Percentiles rank a stretch among this genome's conserved stretches.
Conservation (phyloP, 805 yeast species). For the Yarrowia sp. region DNA sequence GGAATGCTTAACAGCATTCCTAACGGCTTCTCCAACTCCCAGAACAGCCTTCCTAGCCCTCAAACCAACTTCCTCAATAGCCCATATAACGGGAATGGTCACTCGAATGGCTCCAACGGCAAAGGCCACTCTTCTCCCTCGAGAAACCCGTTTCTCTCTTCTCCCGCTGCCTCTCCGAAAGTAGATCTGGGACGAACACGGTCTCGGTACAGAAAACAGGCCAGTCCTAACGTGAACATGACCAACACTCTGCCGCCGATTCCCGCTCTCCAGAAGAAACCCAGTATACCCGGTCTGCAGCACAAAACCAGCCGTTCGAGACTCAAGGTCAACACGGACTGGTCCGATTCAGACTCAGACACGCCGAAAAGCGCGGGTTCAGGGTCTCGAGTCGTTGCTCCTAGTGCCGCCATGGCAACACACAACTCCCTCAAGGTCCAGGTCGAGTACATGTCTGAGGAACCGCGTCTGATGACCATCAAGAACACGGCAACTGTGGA, state of each 20-base stretch:
- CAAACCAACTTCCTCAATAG: neutral
- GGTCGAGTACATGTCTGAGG: slow-evolving; percentile 29
- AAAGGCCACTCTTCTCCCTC: neutral
- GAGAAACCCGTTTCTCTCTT: slow-evolving; percentile 11
- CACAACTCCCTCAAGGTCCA: slow-evolving; percentile 13
- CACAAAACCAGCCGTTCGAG: slow-evolving; percentile 7
- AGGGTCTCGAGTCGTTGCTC: slow-evolving; percentile 8
- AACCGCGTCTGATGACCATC: slow-evolving; percentile 23
- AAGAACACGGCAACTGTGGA: slow-evolving; percentile 8
- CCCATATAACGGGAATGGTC: too few species aligned
- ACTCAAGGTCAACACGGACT: slow-evolving; percentile 27
- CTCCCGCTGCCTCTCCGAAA: neutral
- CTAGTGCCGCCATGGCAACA: slow-evolving; percentile 5
- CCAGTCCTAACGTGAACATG: slow-evolving; percentile 11
- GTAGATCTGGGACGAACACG: slow-evolving; percentile 13
- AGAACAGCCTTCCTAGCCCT: too few species aligned
- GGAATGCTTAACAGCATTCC: too few species aligned
- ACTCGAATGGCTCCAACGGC: too few species aligned
- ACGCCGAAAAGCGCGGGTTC: slow-evolving; percentile 27
- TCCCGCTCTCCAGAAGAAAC: slow-evolving; percentile 1
- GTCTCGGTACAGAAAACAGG: slow-evolving; percentile 17
- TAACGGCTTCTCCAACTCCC: too few species aligned
- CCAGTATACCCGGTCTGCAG: neutral
- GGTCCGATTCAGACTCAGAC: slow-evolving; percentile 28
- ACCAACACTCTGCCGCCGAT: neutral